Conservation (phyloP, 2,329 filamentous ascomycete genomes). For the Neofusicoccum kwambonambiense region DNA sequence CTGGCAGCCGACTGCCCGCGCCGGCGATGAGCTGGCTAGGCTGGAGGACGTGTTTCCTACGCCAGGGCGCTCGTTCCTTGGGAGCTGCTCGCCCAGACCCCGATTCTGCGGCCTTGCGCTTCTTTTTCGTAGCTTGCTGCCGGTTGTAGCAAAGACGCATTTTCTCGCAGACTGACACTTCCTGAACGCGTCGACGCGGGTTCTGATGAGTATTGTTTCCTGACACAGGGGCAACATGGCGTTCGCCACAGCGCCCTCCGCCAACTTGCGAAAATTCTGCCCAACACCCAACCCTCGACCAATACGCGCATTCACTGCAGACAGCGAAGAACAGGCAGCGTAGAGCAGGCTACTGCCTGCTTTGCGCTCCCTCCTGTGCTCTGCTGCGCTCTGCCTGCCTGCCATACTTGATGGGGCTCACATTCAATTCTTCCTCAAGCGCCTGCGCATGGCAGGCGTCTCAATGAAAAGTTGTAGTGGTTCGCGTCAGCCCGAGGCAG, state of each 20-base stretch:
- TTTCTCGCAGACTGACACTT: background rate
- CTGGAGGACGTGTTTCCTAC: background rate
- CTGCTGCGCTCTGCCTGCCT: too few relatives aligned
- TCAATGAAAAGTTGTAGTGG: constrained; percentile 3
- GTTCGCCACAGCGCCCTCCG: background rate
- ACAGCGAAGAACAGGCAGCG: background rate
- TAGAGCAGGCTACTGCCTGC: too few relatives aligned
- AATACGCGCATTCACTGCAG: too few relatives aligned
- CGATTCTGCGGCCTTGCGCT: background rate
- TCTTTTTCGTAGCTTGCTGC: background rate
- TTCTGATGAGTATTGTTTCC: background rate
- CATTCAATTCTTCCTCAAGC: constrained; percentile 7
- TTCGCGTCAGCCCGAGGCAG: constrained; percentile 14
- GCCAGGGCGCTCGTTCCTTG: background rate
- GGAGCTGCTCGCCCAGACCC: background rate
- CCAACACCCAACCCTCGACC: background rate
- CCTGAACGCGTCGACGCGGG: background rate
- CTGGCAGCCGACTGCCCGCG: background rate
- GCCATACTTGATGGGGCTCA: too few relatives aligned
- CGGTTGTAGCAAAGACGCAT: background rate
- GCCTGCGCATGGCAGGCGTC: background rate
- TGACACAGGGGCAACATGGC: background rate
- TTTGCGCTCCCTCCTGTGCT: too few relatives aligned
- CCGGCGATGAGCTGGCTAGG: background rate
- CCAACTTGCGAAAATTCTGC: background rate